phyloP scores from a whole-genome alignment of 805 yeast species.

The Myxozyma kluyveri region DNA sequence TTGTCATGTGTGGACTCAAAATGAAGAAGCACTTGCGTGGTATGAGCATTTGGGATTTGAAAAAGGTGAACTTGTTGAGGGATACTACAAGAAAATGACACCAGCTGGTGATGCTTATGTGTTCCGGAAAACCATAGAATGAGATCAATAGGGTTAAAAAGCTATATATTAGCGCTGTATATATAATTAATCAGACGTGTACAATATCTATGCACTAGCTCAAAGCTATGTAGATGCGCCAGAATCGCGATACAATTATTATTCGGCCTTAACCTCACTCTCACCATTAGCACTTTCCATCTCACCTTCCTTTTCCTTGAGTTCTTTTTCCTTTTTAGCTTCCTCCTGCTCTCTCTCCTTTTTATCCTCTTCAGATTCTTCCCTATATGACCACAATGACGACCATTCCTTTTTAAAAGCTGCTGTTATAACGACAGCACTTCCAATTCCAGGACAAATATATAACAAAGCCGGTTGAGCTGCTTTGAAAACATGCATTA shows the following conservation, averaged over 20 bases:
- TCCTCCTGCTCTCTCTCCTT: constrained; percentile 5
- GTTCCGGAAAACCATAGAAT: constrained; percentile 15
- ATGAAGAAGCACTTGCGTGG: constrained; percentile 49
- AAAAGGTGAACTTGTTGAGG: constrained; percentile 40
- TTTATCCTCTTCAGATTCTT: constrained; percentile 18
- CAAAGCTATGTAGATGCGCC: too few species aligned
- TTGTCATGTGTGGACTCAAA: constrained; percentile 52
- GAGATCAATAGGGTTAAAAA: not conserved
- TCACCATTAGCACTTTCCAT: not conserved
- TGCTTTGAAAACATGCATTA: constrained; percentile 40
- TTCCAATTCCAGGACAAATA: constrained; percentile 49
- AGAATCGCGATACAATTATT: too few species aligned
- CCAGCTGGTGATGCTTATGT: constrained; percentile 50
- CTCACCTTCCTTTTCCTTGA: not conserved
- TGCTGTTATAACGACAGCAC: constrained; percentile 20
- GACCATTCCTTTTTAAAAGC: constrained; percentile 11
- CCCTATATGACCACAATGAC: constrained; percentile 21
- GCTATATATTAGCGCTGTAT: not conserved
- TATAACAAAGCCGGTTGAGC: constrained; percentile 72
- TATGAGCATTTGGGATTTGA: constrained; percentile 51
- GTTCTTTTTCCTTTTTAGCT: not conserved
- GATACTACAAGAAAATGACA: constrained; percentile 48
- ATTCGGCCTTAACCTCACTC: not conserved
- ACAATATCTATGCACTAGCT: too few species aligned
- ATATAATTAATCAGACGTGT: too few species aligned